Conservation (phyloP, 805 yeast species). For the Metschnikowia drakensbergensis region DNA sequence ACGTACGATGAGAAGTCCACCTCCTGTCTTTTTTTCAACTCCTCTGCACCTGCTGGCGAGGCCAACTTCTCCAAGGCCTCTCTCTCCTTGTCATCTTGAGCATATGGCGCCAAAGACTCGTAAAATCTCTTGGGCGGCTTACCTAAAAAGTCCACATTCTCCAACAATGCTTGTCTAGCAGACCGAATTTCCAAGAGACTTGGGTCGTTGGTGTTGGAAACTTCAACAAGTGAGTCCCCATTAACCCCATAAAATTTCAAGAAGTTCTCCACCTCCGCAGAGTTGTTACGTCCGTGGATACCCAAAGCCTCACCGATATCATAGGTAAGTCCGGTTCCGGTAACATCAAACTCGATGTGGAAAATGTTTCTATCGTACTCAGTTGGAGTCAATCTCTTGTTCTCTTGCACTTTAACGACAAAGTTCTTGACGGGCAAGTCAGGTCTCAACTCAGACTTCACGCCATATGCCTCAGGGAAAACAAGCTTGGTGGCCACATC, state of each 20-base stretch:
- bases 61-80: conserved; percentile 58
- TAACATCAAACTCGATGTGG: conserved; percentile 90
- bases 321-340: conserved; percentile 87
- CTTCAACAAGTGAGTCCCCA: conserved; percentile 63
- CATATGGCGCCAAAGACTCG: conserved; percentile 72
- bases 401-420: conserved; percentile 85
- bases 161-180: conserved; percentile 72
- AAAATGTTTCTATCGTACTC: conserved; percentile 92
- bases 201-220: conserved; percentile 64
- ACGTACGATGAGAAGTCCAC: conserved; percentile 76
- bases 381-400: conserved; percentile 83
- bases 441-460: conserved; percentile 68
- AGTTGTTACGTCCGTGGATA: conserved; percentile 82
- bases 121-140: conserved; percentile 95
- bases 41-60: conserved; percentile 77
- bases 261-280: conserved; percentile 62
- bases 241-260: conserved; percentile 67
- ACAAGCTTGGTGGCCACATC: conserved; percentile 67
- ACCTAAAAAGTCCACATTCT: conserved; percentile 84
- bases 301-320: conserved; percentile 97
- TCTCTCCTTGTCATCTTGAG: conserved; percentile 66
- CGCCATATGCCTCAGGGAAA: conserved; percentile 75
- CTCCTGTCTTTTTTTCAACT: conserved; percentile 79
- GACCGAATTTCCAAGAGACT: conserved; percentile 68
- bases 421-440: conserved; percentile 83